Conservation (phyloP, 257 asterid species). For the Solanum ossicruentum region DNA sequence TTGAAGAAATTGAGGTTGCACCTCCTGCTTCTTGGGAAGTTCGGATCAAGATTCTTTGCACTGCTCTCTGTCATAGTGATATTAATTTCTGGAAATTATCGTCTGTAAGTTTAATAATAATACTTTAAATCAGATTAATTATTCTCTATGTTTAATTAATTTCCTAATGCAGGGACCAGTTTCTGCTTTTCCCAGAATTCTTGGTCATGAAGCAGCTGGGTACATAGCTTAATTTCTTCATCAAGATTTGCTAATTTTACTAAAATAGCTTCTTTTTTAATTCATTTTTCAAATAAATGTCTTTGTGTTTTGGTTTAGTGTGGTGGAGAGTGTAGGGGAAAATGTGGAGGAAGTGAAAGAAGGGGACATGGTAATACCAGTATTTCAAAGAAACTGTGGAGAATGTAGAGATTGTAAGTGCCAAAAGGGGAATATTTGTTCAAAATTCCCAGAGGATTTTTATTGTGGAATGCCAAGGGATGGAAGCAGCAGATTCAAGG, state of each 20-base stretch:
- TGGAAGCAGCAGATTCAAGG: constrained; percentile 22
- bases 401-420: constrained; percentile 31
- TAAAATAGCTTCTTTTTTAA: background rate
- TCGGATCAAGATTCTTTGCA: constrained; percentile 34
- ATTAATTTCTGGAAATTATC: constrained; percentile 23
- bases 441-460: constrained; percentile 13
- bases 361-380: constrained; percentile 27
- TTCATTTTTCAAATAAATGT: too few species aligned
- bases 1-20: constrained; percentile 35
- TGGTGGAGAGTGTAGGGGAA: constrained; percentile 36
- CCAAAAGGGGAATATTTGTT: constrained; percentile 12
- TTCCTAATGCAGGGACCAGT: constrained; percentile 11
- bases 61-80: constrained; percentile 37
- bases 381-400: constrained; percentile 22
- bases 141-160: background rate
- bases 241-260: background rate
- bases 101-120: constrained; percentile 4
- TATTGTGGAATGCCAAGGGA: constrained; percentile 27
- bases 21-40: constrained; percentile 43
- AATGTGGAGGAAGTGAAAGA: constrained; percentile 27
- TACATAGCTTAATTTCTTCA: background rate
- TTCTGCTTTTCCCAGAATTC: constrained; percentile 23
- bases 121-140: background rate
- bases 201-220: constrained; percentile 41
- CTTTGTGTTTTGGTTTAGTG: background rate